These are phyloP conservation scores for Wickerhamomyces alni DNA, from an alignment of 805 yeast genomes.

Conservation along the genomic window DNA sequence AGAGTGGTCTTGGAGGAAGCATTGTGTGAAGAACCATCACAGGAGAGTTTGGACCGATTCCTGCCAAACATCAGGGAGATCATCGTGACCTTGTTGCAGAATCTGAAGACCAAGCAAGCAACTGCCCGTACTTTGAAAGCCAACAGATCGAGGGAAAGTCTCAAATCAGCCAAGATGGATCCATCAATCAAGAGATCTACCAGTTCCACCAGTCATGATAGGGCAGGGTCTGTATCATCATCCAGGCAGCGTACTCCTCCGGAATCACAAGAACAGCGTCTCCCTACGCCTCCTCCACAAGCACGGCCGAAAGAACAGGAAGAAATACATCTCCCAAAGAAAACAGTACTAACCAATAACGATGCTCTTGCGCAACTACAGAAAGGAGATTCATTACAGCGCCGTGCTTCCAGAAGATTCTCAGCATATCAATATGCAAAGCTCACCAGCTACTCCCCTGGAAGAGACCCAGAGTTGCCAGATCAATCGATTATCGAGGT, in stretches of 20 bases:
- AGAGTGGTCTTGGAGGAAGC: slow-evolving; percentile 82
- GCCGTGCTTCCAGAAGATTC: slow-evolving; percentile 90
- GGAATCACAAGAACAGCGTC: slow-evolving; percentile 1
- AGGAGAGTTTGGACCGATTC: slow-evolving; percentile 70
- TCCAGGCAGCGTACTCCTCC: neutral
- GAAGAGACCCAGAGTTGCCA: slow-evolving; percentile 23
- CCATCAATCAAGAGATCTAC: slow-evolving; percentile 8
- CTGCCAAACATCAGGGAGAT: slow-evolving; percentile 83
- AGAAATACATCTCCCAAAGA: neutral
- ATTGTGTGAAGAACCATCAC: slow-evolving; percentile 77
- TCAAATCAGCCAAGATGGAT: slow-evolving; percentile 9
- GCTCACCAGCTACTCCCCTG: slow-evolving; percentile 42
- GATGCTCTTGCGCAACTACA: slow-evolving; percentile 78
- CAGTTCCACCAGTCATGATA: neutral
- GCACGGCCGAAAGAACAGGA: too few species aligned
- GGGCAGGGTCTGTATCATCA: neutral
- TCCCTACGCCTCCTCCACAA: neutral
- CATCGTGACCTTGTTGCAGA: slow-evolving; percentile 73
- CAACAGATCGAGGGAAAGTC: slow-evolving; percentile 19
- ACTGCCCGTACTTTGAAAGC: slow-evolving; percentile 36
- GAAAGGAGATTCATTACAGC: slow-evolving; percentile 73
- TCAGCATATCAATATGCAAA: slow-evolving; percentile 91
- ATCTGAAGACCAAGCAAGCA: slow-evolving; percentile 73
- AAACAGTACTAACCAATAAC: slow-evolving; percentile 7
- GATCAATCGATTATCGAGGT: slow-evolving; percentile 16